phyloP scores from a whole-genome alignment of 2,329 filamentous ascomycete genomes.

The Macroventuria anomochaeta region DNA sequence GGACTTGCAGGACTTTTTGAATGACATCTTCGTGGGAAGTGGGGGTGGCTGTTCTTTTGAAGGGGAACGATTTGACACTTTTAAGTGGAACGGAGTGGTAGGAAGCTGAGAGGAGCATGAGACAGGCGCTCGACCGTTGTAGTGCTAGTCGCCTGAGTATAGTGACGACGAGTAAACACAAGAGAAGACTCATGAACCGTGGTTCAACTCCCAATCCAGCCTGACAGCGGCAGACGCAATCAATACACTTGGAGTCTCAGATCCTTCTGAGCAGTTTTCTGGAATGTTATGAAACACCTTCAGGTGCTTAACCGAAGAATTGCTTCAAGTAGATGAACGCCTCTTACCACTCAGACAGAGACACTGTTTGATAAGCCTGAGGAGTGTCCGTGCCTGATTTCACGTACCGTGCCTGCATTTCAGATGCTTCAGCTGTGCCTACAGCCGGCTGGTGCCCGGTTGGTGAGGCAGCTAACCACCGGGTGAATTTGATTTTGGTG shows the following conservation, averaged over 20 bases:
- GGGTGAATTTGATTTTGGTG: not conserved
- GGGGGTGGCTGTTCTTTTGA: constrained; percentile 39
- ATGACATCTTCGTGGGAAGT: constrained; percentile 47
- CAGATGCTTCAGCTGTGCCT: not conserved
- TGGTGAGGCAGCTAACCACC: constrained; percentile 6
- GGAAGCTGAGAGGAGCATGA: too few relatives aligned
- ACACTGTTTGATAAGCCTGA: constrained; percentile 1
- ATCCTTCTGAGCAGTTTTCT: not conserved
- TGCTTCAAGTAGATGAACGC: constrained; percentile 2
- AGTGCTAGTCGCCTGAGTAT: too few relatives aligned
- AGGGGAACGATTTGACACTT: not conserved
- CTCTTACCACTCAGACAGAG: not conserved
- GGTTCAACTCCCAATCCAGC: not conserved
- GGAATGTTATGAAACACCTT: not conserved
- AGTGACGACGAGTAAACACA: too few relatives aligned
- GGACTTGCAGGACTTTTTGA: constrained; percentile 49
- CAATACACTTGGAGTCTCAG: constrained; percentile 1
- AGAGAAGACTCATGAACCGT: too few relatives aligned
- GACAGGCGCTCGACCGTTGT: too few relatives aligned
- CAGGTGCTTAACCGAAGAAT: not conserved
- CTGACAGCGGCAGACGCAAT: constrained; percentile 5
- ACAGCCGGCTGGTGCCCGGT: not conserved
- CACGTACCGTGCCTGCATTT: not conserved
- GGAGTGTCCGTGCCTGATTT: not conserved
- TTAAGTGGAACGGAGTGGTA: too few relatives aligned